Evolutionary conservation across 495 filamentous ascomycete species (phyloP), one percentile per base, ranked within the genome.

Genomic region (Aspergillus taichungensis): DNA sequence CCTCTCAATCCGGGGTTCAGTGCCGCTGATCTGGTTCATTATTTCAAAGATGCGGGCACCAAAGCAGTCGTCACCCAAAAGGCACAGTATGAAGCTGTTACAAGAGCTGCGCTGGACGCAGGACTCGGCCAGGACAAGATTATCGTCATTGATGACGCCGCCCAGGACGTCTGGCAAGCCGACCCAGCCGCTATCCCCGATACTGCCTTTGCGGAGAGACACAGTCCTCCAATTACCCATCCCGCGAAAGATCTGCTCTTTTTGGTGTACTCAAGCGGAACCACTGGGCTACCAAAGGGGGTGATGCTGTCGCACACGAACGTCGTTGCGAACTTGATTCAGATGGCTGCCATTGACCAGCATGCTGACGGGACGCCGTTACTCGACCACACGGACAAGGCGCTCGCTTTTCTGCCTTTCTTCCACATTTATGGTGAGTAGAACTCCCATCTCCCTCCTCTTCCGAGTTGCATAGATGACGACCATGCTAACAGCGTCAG

Each of bases 1-100:
- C 82, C 88, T 0, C 85, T 84, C 8, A 92, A 91, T 59, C 87
- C 88, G 18, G 71, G 72, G 6, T 91, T 91, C 60, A 85, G 79
- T 6, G 72, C 66, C 35, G 76, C 87, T 8, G 88, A 94, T 53
- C 72, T 94, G 7, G 77, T 81, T 8, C 87, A 82, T 58, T 87
- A 92, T 58, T 74, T 94, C 46, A 75, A 78, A 45, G 80, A 89
- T 60, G 77, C 80, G 1, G 67, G 72, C 6, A 84, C 84, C 35
- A 83, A 77, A 53, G 85, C 70, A 3, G 57, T 94, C 13, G 72
- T 82, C 8, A 92, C 87, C 6, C 80, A 82, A 46, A 55, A 64
- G 13, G 66, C 75, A 32, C 11, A 43, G 4, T 33, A 33, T 24
- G 9, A 10, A 6, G 11, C 13, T 4, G 41, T 32, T 11, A 1